These are phyloP conservation scores for Populus euphratica DNA, from an alignment of 345 rosid species.

Conservation along the genomic window DNA sequence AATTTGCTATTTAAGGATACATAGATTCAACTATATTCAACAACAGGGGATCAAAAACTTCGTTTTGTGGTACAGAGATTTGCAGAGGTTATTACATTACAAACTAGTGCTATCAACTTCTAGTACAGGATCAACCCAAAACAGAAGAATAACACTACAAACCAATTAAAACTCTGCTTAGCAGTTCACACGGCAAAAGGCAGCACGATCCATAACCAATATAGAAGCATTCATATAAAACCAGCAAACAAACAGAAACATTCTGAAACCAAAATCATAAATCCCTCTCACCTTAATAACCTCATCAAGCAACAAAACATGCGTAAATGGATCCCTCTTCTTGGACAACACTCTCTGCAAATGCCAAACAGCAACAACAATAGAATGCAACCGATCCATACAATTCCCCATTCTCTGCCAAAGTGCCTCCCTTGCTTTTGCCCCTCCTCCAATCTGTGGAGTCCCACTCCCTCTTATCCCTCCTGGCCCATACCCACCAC, in stretches of 20 bases:
- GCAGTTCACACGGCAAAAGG: background rate
- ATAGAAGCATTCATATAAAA: background rate
- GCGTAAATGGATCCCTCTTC: conserved; percentile 96
- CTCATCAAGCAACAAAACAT: conserved; percentile 87
- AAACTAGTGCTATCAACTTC: background rate
- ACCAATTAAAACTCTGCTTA: background rate
- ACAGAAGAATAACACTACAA: background rate
- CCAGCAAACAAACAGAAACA: background rate
- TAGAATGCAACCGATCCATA: conserved; percentile 80
- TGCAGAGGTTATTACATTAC: background rate
- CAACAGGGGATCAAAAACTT: background rate
- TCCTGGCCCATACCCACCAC: conserved; percentile 69
- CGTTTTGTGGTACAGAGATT: background rate
- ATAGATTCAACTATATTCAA: background rate
- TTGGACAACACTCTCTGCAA: conserved; percentile 94
- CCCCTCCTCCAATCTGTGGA: conserved; percentile 91
- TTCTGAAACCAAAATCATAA: background rate
- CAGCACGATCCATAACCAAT: background rate
- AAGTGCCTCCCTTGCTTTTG: conserved; percentile 75
- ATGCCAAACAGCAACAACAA: conserved; percentile 90
- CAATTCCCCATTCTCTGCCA: conserved; percentile 91
- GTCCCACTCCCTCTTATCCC: conserved; percentile 89
- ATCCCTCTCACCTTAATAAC: conserved; percentile 65
- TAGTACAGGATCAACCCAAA: background rate
- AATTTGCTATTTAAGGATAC: background rate